Base-by-base conservation (phyloP, 2,329 filamentous ascomycete genomes). In the Davidsoniella virescens region DNA sequence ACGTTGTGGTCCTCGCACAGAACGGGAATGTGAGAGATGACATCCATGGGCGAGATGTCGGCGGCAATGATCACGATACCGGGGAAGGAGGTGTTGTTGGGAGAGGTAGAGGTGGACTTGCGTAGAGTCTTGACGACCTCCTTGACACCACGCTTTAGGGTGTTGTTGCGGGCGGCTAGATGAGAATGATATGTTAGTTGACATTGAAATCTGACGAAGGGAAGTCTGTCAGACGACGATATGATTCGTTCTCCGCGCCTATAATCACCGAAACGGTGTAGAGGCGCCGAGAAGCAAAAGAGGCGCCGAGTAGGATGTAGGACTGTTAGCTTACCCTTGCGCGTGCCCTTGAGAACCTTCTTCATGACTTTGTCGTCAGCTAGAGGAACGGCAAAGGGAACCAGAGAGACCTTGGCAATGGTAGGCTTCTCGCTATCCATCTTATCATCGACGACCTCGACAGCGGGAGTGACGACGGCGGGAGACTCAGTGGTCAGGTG, bases 1-100 rank as follows among this genome's bases (percentile, higher is more conserved):
- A 95, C 86, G 67, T 85, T 86, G 75, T 95, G 88, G 70, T 96
- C 90, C 71, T 98, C 92, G 75, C 92, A 96, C 52, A 96, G 82
- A 52, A 98, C 85, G 60, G 92, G 92, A 57, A 98, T 85, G 70
- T 98, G 92, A 54, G 86, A 92, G 70, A 98, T 95, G 65, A 98
- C 92, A 67, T 98, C 92, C 81, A 92, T 90, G 57, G 92, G 92
- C 49, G 86, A 94, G 71, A 98, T 96, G 68, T 98, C 92, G 59
- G 86, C 92, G 36, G 92, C 92, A 58, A 98, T 86, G 64, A 98
- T 73, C 60, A 95, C 87, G 57, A 98, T 75, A 57, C 80, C 75
- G 42, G 84, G 80, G 61, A 80, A 72, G 49, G 75, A 65, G 48
- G 75, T 71, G 62, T 76, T 70, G 56, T 77, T 74, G 54, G 78